Conservation (phyloP, 2,329 filamentous ascomycete species). For the Trichoderma guizhouense region DNA sequence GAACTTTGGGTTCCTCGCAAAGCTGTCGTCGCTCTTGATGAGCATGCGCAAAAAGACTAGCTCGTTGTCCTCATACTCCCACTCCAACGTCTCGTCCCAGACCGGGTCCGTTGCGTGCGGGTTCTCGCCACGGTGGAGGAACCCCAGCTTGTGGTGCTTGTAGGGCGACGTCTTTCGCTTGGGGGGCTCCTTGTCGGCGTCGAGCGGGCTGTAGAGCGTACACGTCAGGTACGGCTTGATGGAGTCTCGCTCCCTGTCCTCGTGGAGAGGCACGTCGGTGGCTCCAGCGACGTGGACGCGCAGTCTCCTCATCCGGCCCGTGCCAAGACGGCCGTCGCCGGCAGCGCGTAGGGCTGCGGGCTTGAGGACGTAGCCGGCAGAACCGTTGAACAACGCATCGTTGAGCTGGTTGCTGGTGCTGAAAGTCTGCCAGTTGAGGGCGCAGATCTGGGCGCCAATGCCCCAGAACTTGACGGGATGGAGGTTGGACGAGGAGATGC, state of each 20-base stretch:
- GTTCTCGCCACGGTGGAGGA: constrained; percentile 57
- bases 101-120: constrained; percentile 58
- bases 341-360: constrained; percentile 56
- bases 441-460: constrained; percentile 65
- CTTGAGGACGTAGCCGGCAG: constrained; percentile 64
- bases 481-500: constrained; percentile 64
- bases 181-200: neutral
- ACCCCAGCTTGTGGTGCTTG: constrained; percentile 54
- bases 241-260: constrained; percentile 47
- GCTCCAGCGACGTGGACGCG: constrained; percentile 60
- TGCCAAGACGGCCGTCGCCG: constrained; percentile 49
- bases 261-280: constrained; percentile 55
- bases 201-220: constrained; percentile 54
- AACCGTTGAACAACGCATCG: constrained; percentile 63
- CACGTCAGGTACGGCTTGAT: constrained; percentile 65
- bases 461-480: constrained; percentile 63
- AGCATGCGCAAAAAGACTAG: constrained; percentile 61
- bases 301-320: constrained; percentile 47
- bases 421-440: constrained; percentile 68
- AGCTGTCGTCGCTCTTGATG: constrained; percentile 65
- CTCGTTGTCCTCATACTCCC: constrained; percentile 67
- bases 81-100: constrained; percentile 64
- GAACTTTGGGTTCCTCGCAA: constrained; percentile 59
- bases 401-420: constrained; percentile 65
- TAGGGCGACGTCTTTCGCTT: constrained; percentile 57